Evolutionary conservation across 768 basidiomycete genomes (phyloP).

Genomic region (Tricholoma sp.): DNA sequence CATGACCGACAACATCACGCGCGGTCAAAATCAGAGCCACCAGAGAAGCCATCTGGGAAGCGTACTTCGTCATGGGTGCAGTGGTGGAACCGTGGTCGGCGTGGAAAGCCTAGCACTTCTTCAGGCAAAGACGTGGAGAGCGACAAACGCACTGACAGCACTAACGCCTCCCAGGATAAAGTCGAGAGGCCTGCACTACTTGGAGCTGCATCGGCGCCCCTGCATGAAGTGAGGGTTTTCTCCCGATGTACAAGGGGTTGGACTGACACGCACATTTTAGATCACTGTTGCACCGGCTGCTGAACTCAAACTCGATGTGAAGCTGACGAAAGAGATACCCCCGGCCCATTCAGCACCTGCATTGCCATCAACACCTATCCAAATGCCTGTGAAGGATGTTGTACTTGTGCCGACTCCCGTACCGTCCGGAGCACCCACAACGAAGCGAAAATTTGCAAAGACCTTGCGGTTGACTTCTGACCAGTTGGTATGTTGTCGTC

Average conservation of each 20-base stretch:
- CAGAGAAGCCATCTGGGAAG: constrained; percentile 26
- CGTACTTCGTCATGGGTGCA: constrained; percentile 71
- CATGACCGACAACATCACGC: constrained; percentile 20
- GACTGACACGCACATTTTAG: background rate
- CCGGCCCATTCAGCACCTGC: constrained; percentile 36
- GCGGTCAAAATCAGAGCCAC: constrained; percentile 38
- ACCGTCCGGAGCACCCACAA: constrained; percentile 6
- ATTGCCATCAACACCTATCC: constrained; percentile 43
- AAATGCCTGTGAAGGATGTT: constrained; percentile 20
- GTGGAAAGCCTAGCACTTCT: constrained; percentile 19
- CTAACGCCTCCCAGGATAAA: background rate
- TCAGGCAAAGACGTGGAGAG: constrained; percentile 14
- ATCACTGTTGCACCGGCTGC: background rate
- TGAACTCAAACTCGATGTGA: constrained; percentile 1
- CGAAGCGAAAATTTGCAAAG: constrained; percentile 71
- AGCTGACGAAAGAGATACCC: constrained; percentile 14
- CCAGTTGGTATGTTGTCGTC: constrained; percentile 63
- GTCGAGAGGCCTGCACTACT: constrained; percentile 14
- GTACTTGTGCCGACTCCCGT: constrained; percentile 7
- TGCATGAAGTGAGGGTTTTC: constrained; percentile 11
- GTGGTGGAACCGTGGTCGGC: constrained; percentile 75
- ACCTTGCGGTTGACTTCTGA: constrained; percentile 90
- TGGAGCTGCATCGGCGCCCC: constrained; percentile 24
- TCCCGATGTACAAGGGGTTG: background rate
- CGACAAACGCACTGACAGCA: background rate